Base-by-base conservation (phyloP, 2,329 filamentous ascomycete species). In the Fusarium euwallaceae region DNA sequence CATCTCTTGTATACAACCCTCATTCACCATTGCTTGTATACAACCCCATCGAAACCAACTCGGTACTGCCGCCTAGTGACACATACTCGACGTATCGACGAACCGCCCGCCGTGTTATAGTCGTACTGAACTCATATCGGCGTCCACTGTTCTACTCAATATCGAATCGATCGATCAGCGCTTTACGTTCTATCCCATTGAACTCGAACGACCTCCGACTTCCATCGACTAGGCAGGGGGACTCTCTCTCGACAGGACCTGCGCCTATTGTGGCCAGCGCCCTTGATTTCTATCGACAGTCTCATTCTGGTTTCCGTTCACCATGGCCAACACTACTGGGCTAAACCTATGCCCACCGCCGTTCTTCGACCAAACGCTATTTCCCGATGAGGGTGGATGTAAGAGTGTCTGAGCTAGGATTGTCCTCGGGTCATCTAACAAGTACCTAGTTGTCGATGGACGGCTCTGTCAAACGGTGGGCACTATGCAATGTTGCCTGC, bases 401-500 rank as follows among this genome's bases (percentile, higher is more conserved):
- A 89, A 82, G 80, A 75, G 29, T 59, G 24, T 37, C 29, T 9
- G 32, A 22, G 16, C n/a, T 24, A 60, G 24, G 6, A 61, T 32
- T 7, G 27, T 20, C 17, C n/a, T 51, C 29, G 17, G 39, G 11
- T 27, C 29, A 61, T 63, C 71, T 74, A 69, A 76, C 64, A 39
- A 36, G 10, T 39, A 16, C 34, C 17, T 67, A 93, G 92, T 89
- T 79, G 80, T 91, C 45, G 84, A 86, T 24, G 91, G 91, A 58
- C 83, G 88, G 32, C 74, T 90, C 43, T 90, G 88, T 78, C 84
- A 85, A 88, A 81, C 79, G 10, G 75, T 89, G 27, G 80, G 85
- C 7, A 82, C 84, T 39, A 77, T 91, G 6, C 87, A 86, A 39
- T 99, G 97, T 82, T 99, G 97, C 82, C 83, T 99, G 67, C 97